phyloP scores from a whole-genome alignment of 768 basidiomycete species.

The Leucocoprinus leucothites region DNA sequence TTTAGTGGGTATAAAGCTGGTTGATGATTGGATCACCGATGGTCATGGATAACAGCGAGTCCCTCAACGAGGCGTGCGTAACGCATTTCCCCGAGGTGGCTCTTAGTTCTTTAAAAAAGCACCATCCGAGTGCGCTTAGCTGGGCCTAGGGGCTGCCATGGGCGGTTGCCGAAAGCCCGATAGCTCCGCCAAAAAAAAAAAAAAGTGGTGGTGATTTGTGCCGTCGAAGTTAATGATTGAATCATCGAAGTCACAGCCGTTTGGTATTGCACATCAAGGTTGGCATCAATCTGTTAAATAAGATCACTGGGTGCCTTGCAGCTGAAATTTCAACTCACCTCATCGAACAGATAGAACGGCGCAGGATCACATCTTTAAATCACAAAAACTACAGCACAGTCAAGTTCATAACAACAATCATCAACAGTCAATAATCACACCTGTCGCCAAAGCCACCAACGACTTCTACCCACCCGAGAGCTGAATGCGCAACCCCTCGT shows the following conservation, averaged over 20 bases:
- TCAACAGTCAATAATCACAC: conserved; percentile 29
- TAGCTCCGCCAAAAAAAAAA: too few relatives aligned
- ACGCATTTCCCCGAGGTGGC: background rate
- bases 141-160: too few relatives aligned
- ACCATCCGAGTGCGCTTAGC: too few relatives aligned
- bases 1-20: conserved; percentile 5
- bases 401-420: conserved; percentile 3
- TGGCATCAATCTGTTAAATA: conserved; percentile 80
- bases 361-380: conserved; percentile 99
- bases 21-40: too few relatives aligned
- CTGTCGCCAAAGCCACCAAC: conserved; percentile 90
- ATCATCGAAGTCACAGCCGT: too few relatives aligned
- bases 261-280: conserved; percentile 95
- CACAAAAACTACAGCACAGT: conserved; percentile 69
- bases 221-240: conserved; percentile 80
- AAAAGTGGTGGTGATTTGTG: conserved; percentile 98
- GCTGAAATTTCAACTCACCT: background rate
- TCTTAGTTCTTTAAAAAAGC: too few relatives aligned
- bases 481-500: conserved; percentile 95
- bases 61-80: background rate
- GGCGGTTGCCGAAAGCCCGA: too few relatives aligned
- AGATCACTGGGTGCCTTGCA: background rate
- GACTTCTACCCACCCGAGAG: conserved; percentile 97
- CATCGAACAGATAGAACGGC: too few relatives aligned
- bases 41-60: background rate